A percentile compares a stretch with the other conserved stretches of the same genome.
Conservation (phyloP, 192 early-diverging fungal species). For the Paraglomus occultum region DNA sequence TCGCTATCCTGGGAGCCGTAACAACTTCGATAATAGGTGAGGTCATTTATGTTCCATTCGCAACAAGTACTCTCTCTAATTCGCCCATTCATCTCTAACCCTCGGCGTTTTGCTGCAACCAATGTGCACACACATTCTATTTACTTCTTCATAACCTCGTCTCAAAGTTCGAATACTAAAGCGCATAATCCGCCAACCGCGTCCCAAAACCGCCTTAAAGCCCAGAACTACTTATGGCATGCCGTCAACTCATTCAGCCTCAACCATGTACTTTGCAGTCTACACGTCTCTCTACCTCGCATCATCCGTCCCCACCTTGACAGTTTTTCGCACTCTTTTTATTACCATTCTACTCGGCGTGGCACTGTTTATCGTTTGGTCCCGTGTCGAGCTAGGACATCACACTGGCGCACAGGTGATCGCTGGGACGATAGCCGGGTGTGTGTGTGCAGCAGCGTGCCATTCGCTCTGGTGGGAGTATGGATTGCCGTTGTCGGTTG, state of each 20-base stretch:
- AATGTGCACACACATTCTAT: too few relatives aligned
- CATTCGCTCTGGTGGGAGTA: conserved; percentile 7
- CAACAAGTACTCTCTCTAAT: not conserved
- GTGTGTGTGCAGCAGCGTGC: not conserved
- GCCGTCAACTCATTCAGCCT: conserved; percentile 28
- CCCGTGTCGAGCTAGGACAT: conserved; percentile 34
- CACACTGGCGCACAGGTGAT: conserved; percentile 34
- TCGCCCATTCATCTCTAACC: not conserved
- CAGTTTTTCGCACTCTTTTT: not conserved
- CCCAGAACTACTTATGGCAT: conserved; percentile 24
- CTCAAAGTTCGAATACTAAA: too few relatives aligned
- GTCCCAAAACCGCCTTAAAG: too few relatives aligned
- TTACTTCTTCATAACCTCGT: too few relatives aligned
- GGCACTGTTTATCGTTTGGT: conserved; percentile 35
- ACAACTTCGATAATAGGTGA: conserved; percentile 4
- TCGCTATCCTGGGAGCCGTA: not conserved
- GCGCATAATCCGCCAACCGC: conserved; percentile 21
- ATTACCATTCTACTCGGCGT: too few relatives aligned
- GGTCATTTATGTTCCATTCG: not conserved
- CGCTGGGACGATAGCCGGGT: conserved; percentile 29
- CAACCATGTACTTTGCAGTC: conserved; percentile 21
- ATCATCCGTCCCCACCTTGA: not conserved
- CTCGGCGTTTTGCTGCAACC: not conserved
- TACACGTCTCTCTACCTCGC: conserved; percentile 13
- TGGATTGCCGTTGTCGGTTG: not conserved